These are phyloP conservation scores for Schizochytrium sp. DNA, from an alignment of 108 stramenopile genomes.

Conservation along the genomic window DNA sequence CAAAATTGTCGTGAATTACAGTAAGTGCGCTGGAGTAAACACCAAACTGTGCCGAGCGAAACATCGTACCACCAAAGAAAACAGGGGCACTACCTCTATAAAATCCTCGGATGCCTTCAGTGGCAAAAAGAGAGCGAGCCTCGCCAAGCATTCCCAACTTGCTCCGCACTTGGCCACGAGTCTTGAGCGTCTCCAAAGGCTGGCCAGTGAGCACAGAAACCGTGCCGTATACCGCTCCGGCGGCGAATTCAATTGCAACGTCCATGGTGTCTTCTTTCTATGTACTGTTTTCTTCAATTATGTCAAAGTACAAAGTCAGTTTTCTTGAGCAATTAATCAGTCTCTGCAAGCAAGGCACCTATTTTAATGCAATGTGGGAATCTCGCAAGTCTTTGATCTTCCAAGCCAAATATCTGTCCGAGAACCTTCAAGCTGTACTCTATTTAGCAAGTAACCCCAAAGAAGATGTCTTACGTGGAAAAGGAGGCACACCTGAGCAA, in stretches of 20 bases:
- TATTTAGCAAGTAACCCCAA: no score
- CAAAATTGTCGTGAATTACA: conserved; percentile 70
- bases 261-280: conserved; percentile 1
- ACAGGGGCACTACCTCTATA: conserved; percentile 83
- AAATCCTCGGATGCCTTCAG: conserved; percentile 72
- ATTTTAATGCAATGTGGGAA: no score
- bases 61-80: conserved; percentile 82
- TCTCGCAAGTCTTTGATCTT: no score
- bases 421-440: no score
- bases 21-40: conserved; percentile 75
- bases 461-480: no score
- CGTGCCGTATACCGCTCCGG: conserved; percentile 84
- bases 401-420: no score
- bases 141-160: conserved; percentile 67
- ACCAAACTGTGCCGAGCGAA: conserved; percentile 88
- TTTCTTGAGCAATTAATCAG: no score
- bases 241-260: conserved; percentile 76
- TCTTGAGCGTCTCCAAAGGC: conserved; percentile 86
- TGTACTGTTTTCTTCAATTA: no score
- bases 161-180: conserved; percentile 72
- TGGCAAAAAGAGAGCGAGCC: conserved; percentile 53
- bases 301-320: no score
- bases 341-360: no score
- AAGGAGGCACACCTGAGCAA: no score
- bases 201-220: conserved; percentile 86